Percentiles rank a stretch among this genome's conserved stretches.
phyloP scores from a whole-genome alignment of 2,329 filamentous ascomycete species.

The Hymenoscyphus fructigenus region DNA sequence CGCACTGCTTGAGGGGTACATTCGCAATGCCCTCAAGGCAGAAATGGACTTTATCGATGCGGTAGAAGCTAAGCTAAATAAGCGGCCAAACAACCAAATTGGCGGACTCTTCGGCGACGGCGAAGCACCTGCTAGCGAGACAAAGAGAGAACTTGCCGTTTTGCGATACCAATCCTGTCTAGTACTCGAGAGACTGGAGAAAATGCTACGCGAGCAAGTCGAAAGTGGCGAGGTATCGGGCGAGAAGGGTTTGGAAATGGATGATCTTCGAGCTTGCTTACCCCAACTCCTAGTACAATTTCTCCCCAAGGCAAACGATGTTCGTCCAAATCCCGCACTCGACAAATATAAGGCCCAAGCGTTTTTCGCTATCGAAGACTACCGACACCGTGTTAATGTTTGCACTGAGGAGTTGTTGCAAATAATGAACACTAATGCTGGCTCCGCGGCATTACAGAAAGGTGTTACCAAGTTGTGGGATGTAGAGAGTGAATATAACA shows the following conservation, averaged over 20 bases:
- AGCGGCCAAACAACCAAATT: not conserved
- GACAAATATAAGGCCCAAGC: not conserved
- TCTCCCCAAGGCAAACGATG: not conserved
- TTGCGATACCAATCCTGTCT: not conserved
- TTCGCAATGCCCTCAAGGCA: not conserved
- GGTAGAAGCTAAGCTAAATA: not conserved
- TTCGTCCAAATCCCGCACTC: not conserved
- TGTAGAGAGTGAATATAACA: not conserved
- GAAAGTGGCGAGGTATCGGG: not conserved
- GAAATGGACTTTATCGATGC: constrained; percentile 4
- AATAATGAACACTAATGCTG: not conserved
- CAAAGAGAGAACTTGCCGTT: not conserved
- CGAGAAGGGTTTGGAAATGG: not conserved
- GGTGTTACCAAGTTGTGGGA: not conserved
- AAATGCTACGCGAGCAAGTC: not conserved
- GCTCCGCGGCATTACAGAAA: not conserved
- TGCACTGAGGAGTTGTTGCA: not conserved
- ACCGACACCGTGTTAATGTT: not conserved
- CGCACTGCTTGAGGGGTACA: not conserved
- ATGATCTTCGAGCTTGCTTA: not conserved
- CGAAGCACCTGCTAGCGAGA: not conserved
- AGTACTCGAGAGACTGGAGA: not conserved
- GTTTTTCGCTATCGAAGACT: not conserved
- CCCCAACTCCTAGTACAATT: not conserved
- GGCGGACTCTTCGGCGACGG: not conserved